Conservation (phyloP, 169 alveolate species). For the Plasmodium chabaudi region DNA sequence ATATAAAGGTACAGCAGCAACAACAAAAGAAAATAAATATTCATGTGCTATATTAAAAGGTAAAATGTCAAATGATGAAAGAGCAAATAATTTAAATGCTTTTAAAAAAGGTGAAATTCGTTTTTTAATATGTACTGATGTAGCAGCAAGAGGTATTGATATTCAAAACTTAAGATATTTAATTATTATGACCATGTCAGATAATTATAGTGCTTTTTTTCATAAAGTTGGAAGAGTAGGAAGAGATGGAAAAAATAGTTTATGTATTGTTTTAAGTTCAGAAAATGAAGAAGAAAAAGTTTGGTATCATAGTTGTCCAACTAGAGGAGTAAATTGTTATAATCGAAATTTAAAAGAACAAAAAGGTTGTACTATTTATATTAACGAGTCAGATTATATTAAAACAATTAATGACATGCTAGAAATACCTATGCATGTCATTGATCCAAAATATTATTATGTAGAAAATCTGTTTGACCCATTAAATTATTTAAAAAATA, state of each 20-base stretch:
- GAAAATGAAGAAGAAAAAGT: slow-evolving; percentile 76
- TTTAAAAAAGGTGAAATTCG: slow-evolving; percentile 78
- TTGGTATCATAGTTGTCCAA: slow-evolving; percentile 79
- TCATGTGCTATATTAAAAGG: slow-evolving; percentile 77
- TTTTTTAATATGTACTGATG: slow-evolving; percentile 94
- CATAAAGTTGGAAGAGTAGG: slow-evolving; percentile 82
- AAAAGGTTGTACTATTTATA: slow-evolving; percentile 77
- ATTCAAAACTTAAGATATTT: slow-evolving; percentile 87
- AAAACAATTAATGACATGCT: slow-evolving; percentile 47
- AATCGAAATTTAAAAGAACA: slow-evolving; percentile 75
- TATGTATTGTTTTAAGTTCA: slow-evolving; percentile 76
- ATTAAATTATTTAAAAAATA: slow-evolving; percentile 39
- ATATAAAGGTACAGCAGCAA: slow-evolving; percentile 58
- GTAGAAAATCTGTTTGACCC: slow-evolving; percentile 72
- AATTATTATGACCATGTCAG: slow-evolving; percentile 77
- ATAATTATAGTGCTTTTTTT: slow-evolving; percentile 76
- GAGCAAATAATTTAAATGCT: slow-evolving; percentile 74
- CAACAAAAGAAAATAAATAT: slow-evolving; percentile 62
- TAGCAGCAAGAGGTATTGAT: slow-evolving; percentile 98
- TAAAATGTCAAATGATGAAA: slow-evolving; percentile 70
- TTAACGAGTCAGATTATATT: slow-evolving; percentile 77
- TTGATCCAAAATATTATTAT: slow-evolving; percentile 48
- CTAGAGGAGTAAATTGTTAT: slow-evolving; percentile 58
- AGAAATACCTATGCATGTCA: slow-evolving; percentile 67
- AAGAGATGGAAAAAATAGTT: slow-evolving; percentile 76